A percentile compares a stretch with the other conserved stretches of the same genome.
Evolutionary conservation across 2,329 filamentous ascomycete genomes (phyloP).

Genomic region (Aspergillus intermedius): DNA sequence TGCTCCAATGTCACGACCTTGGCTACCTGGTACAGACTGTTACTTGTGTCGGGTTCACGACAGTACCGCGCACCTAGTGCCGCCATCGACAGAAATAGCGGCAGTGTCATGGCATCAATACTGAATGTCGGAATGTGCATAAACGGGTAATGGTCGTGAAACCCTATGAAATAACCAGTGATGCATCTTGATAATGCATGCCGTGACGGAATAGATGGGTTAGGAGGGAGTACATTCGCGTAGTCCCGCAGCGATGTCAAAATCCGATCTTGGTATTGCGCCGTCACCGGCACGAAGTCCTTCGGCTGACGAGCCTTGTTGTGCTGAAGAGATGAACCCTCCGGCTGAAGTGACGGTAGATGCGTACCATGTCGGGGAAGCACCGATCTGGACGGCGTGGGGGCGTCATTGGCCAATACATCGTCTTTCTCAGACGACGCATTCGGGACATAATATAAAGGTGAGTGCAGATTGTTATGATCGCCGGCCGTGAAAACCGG

Average conservation of each 20-base stretch:
- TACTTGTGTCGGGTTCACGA: conserved; percentile 27
- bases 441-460: conserved; percentile 16
- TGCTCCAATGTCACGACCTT: conserved; percentile 28
- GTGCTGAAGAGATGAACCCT: conserved; percentile 18
- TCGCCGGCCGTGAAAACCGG: conserved; percentile 15
- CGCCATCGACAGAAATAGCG: conserved; percentile 26
- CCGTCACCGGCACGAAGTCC: conserved; percentile 24
- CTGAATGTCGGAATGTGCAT: conserved; percentile 27
- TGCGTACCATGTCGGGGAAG: conserved; percentile 28
- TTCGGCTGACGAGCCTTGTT: conserved; percentile 21
- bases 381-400: conserved; percentile 23
- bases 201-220: conserved; percentile 22
- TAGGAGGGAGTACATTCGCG: conserved; percentile 20
- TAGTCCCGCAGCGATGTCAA: conserved; percentile 16
- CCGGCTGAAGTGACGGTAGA: conserved; percentile 27
- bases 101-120: conserved; percentile 18
- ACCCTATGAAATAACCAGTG: conserved; percentile 27
- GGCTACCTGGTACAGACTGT: conserved; percentile 25
- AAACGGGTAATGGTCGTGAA: conserved; percentile 29
- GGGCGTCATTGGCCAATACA: conserved; percentile 5
- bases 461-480: conserved; percentile 2
- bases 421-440: conserved; percentile 11
- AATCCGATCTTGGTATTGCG: conserved; percentile 25
- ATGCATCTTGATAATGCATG: conserved; percentile 29
- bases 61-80: conserved; percentile 27